phyloP scores from a whole-genome alignment of 2,329 filamentous ascomycete species.

The Fusarium virguliforme region DNA sequence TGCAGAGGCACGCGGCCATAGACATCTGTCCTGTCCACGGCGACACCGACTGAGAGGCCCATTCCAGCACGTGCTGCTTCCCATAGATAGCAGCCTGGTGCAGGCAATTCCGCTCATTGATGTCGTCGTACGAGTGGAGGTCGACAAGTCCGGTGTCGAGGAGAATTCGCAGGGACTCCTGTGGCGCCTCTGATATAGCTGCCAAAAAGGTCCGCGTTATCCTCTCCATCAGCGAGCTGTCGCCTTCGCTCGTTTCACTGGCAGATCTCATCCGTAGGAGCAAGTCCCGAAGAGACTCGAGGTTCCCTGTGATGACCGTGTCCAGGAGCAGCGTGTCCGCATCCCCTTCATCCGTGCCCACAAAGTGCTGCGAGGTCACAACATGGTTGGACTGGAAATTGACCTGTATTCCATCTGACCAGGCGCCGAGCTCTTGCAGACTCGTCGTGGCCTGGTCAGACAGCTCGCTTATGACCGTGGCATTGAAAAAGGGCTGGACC shows the following conservation, averaged over 20 bases:
- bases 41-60: slow-evolving; percentile 82
- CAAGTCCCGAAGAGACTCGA: slow-evolving; percentile 84
- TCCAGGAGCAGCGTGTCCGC: slow-evolving; percentile 91
- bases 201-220: slow-evolving; percentile 92
- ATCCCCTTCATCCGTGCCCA: slow-evolving; percentile 89
- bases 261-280: slow-evolving; percentile 78
- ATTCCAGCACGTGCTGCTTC: slow-evolving; percentile 82
- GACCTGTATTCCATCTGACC: slow-evolving; percentile 96
- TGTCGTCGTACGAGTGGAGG: slow-evolving; percentile 94
- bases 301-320: slow-evolving; percentile 86
- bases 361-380: slow-evolving; percentile 75
- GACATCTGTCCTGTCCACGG: slow-evolving; percentile 87
- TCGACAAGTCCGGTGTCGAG: slow-evolving; percentile 88
- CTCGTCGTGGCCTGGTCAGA: slow-evolving; percentile 98
- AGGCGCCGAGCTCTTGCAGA: slow-evolving; percentile 92
- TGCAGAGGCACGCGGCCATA: slow-evolving; percentile 95
- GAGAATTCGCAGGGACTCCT: slow-evolving; percentile 81
- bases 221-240: slow-evolving; percentile 76
- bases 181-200: slow-evolving; percentile 87
- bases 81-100: slow-evolving; percentile 98
- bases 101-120: slow-evolving; percentile 96
- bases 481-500: slow-evolving; percentile 98
- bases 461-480: slow-evolving; percentile 94
- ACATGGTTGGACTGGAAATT: slow-evolving; percentile 81
- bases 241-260: slow-evolving; percentile 70